Conservation (phyloP, 2,329 filamentous ascomycete species). For the Penicillium sp. region DNA sequence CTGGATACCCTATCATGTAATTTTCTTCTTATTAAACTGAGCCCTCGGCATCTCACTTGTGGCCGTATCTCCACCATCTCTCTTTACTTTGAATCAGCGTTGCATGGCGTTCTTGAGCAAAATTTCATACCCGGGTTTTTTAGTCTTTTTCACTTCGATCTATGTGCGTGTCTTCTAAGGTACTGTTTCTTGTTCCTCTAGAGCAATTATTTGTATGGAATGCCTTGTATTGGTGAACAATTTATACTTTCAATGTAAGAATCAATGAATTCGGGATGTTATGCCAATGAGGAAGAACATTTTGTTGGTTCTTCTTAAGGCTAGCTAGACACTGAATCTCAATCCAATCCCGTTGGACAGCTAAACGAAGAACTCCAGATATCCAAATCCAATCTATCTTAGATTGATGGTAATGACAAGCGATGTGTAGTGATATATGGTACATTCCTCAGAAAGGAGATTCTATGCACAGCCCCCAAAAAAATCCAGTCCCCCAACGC, state of each 20-base stretch:
- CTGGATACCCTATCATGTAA: constrained; percentile 14
- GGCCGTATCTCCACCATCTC: not conserved
- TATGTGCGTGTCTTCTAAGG: not conserved
- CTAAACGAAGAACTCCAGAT: not conserved
- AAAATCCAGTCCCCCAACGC: constrained; percentile 22
- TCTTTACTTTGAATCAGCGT: constrained; percentile 26
- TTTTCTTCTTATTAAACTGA: constrained; percentile 13
- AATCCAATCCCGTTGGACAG: not conserved
- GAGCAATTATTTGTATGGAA: constrained; percentile 5
- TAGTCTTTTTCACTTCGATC: constrained; percentile 21
- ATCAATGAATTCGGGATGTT: constrained; percentile 2
- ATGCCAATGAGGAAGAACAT: not conserved
- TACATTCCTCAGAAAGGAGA: constrained; percentile 30
- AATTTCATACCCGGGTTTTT: constrained; percentile 36
- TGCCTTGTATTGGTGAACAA: not conserved
- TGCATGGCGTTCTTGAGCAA: constrained; percentile 37
- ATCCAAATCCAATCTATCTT: not conserved
- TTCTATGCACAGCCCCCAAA: constrained; percentile 28
- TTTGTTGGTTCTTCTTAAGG: not conserved
- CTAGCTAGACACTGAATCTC: not conserved
- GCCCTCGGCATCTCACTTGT: not conserved
- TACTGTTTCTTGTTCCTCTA: not conserved
- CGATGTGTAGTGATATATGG: constrained; percentile 18
- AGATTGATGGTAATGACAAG: constrained; percentile 7
- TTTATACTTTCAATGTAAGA: not conserved